These are phyloP conservation scores for Groenewaldozyma tartarivorans DNA, from an alignment of 805 yeast genomes.

Conservation along the genomic window DNA sequence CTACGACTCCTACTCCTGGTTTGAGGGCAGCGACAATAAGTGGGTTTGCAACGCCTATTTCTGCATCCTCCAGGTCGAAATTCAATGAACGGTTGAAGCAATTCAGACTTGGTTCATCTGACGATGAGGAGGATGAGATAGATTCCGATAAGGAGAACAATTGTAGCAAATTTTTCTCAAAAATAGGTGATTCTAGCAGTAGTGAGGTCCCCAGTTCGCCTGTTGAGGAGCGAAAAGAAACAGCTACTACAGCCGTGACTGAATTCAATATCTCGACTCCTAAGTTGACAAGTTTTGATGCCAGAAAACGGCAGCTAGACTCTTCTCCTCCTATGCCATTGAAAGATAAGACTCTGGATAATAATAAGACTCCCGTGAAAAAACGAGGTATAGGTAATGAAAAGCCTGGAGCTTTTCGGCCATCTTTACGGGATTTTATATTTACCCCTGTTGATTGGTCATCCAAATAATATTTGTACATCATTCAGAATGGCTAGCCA, in stretches of 20 bases:
- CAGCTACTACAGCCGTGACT: background rate
- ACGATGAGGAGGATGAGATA: background rate
- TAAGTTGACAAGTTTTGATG: too few species aligned
- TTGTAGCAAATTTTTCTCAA: background rate
- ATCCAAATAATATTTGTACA: background rate
- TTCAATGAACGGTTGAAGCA: background rate
- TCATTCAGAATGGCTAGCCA: too few species aligned
- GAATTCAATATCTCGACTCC: background rate
- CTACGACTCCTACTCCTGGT: background rate
- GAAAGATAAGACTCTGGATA: background rate
- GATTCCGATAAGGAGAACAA: background rate
- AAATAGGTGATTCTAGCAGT: too few species aligned
- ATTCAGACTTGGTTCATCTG: background rate
- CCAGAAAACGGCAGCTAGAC: too few species aligned
- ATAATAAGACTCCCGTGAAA: background rate
- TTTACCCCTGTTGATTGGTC: slow-evolving; percentile 1
- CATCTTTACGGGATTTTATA: slow-evolving; percentile 5
- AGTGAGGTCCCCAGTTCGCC: background rate
- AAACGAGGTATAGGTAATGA: background rate
- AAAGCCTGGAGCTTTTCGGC: background rate
- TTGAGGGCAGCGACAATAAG: background rate
- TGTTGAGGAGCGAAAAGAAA: background rate
- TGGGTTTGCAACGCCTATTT: background rate
- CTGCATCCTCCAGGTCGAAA: background rate
- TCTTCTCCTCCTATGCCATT: background rate